These are phyloP conservation scores for Chaetothyriales sp. DNA, from an alignment of 2,329 filamentous ascomycete genomes.

Conservation along the genomic window DNA sequence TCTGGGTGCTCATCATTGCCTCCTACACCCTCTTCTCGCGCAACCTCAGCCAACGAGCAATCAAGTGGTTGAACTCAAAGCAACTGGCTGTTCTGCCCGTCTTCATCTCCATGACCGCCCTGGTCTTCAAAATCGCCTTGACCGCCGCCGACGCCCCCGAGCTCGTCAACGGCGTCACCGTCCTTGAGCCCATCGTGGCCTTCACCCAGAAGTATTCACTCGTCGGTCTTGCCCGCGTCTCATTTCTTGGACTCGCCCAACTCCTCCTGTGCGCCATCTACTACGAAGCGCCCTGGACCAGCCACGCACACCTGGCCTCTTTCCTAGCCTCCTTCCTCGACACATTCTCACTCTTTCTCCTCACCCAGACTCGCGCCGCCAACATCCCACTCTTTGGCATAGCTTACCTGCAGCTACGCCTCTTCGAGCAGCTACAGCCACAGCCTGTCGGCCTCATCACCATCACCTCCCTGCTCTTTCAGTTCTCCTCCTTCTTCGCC, in stretches of 20 bases:
- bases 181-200: constrained; percentile 24
- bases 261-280: constrained; percentile 18
- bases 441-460: constrained; percentile 43
- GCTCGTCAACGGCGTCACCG: constrained; percentile 38
- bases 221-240: constrained; percentile 37
- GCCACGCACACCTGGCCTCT: constrained; percentile 1
- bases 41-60: constrained; percentile 27
- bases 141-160: constrained; percentile 80
- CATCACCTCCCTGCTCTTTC: constrained; percentile 59
- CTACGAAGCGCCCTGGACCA: constrained; percentile 15
- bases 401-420: constrained; percentile 49
- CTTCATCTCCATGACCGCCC: constrained; percentile 41
- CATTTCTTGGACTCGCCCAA: constrained; percentile 34
- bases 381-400: constrained; percentile 78
- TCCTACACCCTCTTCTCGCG: constrained; percentile 52
- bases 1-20: constrained; percentile 61
- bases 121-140: constrained; percentile 82
- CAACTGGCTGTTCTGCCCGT: constrained; percentile 15
- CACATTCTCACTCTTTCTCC: constrained; percentile 60
- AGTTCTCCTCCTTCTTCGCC: constrained; percentile 76
- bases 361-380: constrained; percentile 73
- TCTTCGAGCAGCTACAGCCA: constrained; percentile 33
- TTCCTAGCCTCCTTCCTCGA: constrained; percentile 42
- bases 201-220: constrained; percentile 21
- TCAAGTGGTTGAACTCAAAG: constrained; percentile 11